Conservation (phyloP, 331 rosid genomes). For the Arachis monticola region DNA sequence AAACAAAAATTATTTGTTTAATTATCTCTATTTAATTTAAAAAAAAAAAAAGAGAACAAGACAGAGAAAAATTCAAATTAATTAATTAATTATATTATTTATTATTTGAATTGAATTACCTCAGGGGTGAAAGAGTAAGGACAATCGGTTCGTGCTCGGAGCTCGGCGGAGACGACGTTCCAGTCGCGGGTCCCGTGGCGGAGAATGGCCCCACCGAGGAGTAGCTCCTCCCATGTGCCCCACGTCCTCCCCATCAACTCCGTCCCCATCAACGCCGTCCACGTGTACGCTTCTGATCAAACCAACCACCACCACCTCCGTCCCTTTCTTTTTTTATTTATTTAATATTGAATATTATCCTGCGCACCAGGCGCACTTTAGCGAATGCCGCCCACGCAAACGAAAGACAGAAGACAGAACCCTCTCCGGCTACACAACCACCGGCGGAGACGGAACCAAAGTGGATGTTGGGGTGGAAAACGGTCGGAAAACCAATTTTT, state of each 20-base stretch:
- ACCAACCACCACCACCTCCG: neutral
- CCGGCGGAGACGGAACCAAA: neutral
- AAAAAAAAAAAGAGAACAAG: too few relatives aligned
- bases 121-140: slow-evolving; percentile 64
- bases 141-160: slow-evolving; percentile 57
- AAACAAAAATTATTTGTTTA: too few relatives aligned
- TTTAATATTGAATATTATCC: neutral
- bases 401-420: neutral
- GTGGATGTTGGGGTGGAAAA: neutral
- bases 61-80: slow-evolving; percentile 13
- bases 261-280: slow-evolving; percentile 51
- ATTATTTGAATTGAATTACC: slow-evolving; percentile 45
- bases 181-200: slow-evolving; percentile 71
- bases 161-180: slow-evolving; percentile 73
- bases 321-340: neutral
- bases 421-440: slow-evolving; percentile 17
- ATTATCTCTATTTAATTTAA: too few relatives aligned
- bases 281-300: slow-evolving; percentile 54
- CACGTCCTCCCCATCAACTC: slow-evolving; percentile 52
- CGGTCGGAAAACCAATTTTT: slow-evolving; percentile 29
- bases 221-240: slow-evolving; percentile 92
- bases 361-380: slow-evolving; percentile 43
- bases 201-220: slow-evolving; percentile 82
- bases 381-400: slow-evolving; percentile 30
- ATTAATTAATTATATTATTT: slow-evolving; percentile 2